Evolutionary conservation across 129 eudicot species (phyloP).

Genomic region (Apium graveolens): DNA sequence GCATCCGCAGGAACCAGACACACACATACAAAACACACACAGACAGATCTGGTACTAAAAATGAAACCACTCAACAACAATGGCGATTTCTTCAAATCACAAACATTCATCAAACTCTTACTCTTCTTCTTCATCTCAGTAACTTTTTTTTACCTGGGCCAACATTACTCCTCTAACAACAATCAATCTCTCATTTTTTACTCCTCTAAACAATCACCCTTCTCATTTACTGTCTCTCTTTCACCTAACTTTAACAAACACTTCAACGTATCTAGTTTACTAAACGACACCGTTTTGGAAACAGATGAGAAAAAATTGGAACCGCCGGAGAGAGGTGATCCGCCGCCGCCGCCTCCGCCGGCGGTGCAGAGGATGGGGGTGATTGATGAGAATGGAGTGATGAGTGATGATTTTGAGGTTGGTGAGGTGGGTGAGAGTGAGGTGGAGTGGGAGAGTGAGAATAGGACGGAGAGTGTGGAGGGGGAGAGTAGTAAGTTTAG

Average conservation of each 20-base stretch:
- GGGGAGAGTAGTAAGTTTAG: slow-evolving; percentile 19
- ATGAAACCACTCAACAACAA: slow-evolving; percentile 15
- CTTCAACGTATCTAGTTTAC: slow-evolving; percentile 34
- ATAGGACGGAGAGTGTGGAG: slow-evolving; percentile 29
- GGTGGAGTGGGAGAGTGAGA: slow-evolving; percentile 45
- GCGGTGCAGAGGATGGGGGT: slow-evolving; percentile 70
- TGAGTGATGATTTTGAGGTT: slow-evolving; percentile 73
- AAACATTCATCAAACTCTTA: slow-evolving; percentile 24
- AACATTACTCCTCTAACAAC: slow-evolving; percentile 45
- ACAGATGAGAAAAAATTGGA: slow-evolving; percentile 4
- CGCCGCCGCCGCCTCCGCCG: slow-evolving; percentile 47
- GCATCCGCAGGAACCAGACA: background rate
- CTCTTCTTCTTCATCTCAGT: slow-evolving; percentile 27
- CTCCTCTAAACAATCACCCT: background rate
- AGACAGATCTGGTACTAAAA: background rate
- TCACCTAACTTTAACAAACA: slow-evolving; percentile 57
- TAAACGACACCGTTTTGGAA: slow-evolving; percentile 30
- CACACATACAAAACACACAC: background rate
- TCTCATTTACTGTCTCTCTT: slow-evolving; percentile 24
- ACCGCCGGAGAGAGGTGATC: slow-evolving; percentile 19
- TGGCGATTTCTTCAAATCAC: slow-evolving; percentile 31
- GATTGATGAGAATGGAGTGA: slow-evolving; percentile 74
- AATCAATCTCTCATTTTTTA: slow-evolving; percentile 11
- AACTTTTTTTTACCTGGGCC: slow-evolving; percentile 69
- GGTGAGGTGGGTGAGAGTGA: slow-evolving; percentile 63